A percentile compares a stretch with the other conserved stretches of the same genome.
phyloP scores from a whole-genome alignment of 2,329 filamentous ascomycete genomes.

The Neoscytalidium dimidiatum region DNA sequence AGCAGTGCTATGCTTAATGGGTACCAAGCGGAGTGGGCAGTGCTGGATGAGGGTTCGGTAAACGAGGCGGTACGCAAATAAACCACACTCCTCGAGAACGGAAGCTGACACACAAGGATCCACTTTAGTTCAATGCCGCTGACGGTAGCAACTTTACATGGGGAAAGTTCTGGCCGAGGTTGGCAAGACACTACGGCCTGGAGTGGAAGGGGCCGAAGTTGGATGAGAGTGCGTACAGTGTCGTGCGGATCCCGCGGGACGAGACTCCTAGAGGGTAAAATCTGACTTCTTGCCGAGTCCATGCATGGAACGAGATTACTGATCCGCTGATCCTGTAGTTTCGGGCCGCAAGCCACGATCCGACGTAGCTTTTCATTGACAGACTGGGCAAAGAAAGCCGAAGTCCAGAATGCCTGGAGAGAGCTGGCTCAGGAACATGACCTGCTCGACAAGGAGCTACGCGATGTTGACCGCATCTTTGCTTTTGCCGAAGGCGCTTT shows the following conservation, averaged over 20 bases:
- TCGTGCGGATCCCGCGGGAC: conserved; percentile 29
- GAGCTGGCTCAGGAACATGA: conserved; percentile 46
- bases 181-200: conserved; percentile 49
- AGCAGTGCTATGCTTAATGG: conserved; percentile 51
- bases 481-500: conserved; percentile 48
- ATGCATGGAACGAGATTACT: background rate
- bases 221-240: conserved; percentile 24
- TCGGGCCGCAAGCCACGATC: conserved; percentile 42
- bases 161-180: conserved; percentile 51
- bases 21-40: conserved; percentile 54
- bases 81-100: too few species aligned
- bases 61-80: too few species aligned
- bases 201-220: conserved; percentile 37
- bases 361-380: conserved; percentile 45
- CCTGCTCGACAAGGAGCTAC: conserved; percentile 44
- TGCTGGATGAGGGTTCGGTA: conserved; percentile 42
- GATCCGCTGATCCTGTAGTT: conserved; percentile 10
- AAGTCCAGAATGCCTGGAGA: conserved; percentile 49
- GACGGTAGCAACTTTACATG: conserved; percentile 51
- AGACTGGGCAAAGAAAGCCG: conserved; percentile 48
- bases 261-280: conserved; percentile 32
- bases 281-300: background rate
- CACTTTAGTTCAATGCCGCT: conserved; percentile 53
- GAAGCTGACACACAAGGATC: too few species aligned
- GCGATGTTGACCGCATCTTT: conserved; percentile 49